A percentile compares a stretch with the other conserved stretches of the same genome.
Evolutionary conservation across 2,329 filamentous ascomycete species (phyloP).

Genomic region (Diaporthe caulivora): DNA sequence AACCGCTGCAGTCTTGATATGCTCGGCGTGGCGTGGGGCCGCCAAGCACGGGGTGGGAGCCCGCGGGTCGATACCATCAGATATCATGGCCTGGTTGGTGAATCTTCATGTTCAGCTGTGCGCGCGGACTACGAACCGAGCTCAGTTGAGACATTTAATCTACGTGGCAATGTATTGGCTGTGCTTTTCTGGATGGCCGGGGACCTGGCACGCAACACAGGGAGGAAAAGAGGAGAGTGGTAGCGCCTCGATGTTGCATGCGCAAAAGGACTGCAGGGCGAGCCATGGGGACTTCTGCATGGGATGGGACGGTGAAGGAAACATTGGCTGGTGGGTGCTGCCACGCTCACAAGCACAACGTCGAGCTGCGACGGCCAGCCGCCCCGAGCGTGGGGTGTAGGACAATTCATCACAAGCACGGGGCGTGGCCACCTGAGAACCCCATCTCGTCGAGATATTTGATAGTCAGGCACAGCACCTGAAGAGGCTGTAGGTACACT

Average conservation of each 20-base stretch:
- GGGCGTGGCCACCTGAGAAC: slow-evolving; percentile 1
- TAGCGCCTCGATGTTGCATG: neutral
- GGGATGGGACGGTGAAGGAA: slow-evolving; percentile 1
- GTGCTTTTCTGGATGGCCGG: neutral
- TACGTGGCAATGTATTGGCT: neutral
- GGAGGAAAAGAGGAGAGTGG: neutral
- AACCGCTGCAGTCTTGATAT: neutral
- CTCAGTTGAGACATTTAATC: slow-evolving; percentile 12
- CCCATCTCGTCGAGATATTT: neutral
- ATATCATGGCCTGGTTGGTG: neutral
- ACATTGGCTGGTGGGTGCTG: neutral
- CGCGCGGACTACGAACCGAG: neutral
- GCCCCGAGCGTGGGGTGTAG: neutral
- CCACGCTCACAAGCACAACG: slow-evolving; percentile 3
- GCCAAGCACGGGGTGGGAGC: neutral
- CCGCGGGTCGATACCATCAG: slow-evolving; percentile 3
- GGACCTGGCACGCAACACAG: neutral
- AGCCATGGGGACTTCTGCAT: neutral
- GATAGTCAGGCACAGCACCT: slow-evolving; percentile 26
- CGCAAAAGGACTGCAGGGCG: neutral
- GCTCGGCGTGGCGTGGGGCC: neutral
- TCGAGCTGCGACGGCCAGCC: slow-evolving; percentile 5
- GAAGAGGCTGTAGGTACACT: neutral
- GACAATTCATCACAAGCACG: neutral
- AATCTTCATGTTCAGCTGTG: neutral